phyloP scores from a whole-genome alignment of 225 moss, liverwort and hornwort genomes.

The Thuidium tamariscinum region DNA sequence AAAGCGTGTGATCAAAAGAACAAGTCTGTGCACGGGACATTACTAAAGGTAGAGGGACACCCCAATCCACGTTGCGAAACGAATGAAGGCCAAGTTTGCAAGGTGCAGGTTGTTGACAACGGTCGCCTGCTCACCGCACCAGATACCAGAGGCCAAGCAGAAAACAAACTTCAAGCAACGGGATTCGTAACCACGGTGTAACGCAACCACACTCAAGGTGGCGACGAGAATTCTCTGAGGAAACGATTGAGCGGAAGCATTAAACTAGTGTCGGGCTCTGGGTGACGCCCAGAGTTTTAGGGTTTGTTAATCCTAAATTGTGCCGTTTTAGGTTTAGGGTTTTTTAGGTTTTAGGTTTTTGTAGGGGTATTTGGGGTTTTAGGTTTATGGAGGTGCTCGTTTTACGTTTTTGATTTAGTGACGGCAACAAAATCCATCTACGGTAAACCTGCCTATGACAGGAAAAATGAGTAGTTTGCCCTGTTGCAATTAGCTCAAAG shows the following conservation, averaged over 20 bases:
- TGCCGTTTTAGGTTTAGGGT: too few relatives aligned
- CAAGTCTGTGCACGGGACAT: neutral
- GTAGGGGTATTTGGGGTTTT: too few relatives aligned
- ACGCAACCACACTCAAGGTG: fast-evolving
- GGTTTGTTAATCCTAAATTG: neutral
- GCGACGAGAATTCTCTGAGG: fast-evolving
- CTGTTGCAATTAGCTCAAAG: too few relatives aligned
- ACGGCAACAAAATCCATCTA: too few relatives aligned
- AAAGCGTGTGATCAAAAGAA: neutral
- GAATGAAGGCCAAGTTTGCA: neutral
- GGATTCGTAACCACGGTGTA: fast-evolving
- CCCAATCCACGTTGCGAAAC: conserved; percentile 1
- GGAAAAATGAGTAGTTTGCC: too few relatives aligned
- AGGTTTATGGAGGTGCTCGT: too few relatives aligned
- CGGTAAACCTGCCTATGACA: too few relatives aligned
- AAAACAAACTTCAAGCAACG: fast-evolving
- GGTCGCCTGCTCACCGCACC: conserved; percentile 10
- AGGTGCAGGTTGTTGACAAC: conserved; percentile 4
- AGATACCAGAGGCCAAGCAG: conserved; percentile 3
- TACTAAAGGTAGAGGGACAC: conserved; percentile 8
- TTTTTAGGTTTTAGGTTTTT: too few relatives aligned
- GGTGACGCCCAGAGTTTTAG: neutral
- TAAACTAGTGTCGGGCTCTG: neutral
- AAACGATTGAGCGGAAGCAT: neutral
- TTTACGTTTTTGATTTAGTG: neutral